phyloP scores from a whole-genome alignment of 1,284 basidiomycete species.

The Amylostereum areolatum region DNA sequence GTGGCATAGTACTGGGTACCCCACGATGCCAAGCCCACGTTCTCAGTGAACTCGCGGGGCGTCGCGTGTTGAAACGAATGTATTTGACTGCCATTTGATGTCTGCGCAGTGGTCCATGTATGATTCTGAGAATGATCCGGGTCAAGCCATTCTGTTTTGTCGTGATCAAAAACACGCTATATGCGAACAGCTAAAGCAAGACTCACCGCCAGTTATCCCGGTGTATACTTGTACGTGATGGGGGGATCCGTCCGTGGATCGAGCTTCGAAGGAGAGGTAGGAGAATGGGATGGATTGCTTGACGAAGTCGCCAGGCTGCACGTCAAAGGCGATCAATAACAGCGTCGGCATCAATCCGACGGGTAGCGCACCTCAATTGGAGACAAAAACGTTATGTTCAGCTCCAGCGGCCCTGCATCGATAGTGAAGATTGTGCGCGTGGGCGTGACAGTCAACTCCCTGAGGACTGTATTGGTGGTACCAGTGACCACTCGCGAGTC shows the following conservation, averaged over 20 bases:
- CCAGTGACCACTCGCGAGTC: not conserved
- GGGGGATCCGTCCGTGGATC: conserved; percentile 25
- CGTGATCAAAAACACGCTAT: no score
- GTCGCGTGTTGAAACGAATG: conserved; percentile 4
- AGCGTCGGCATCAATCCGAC: not conserved
- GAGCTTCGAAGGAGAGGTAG: conserved; percentile 31
- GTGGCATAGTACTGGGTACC: conserved; percentile 12
- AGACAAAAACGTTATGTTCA: not conserved
- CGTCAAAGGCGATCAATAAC: not conserved
- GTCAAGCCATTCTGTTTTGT: conserved; percentile 12
- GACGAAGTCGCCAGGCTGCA: conserved; percentile 17
- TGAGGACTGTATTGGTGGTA: not conserved
- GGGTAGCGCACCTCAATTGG: not conserved
- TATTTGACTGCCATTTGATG: not conserved
- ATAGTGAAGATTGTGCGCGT: not conserved
- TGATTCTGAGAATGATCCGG: conserved; percentile 3
- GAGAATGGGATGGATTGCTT: conserved; percentile 35
- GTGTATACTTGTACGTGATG: conserved; percentile 33
- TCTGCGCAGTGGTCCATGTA: not conserved
- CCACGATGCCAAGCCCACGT: conserved; percentile 9
- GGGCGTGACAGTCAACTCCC: not conserved
- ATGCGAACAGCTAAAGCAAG: not conserved
- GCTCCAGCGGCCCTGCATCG: not conserved
- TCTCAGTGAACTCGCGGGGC: conserved; percentile 5
- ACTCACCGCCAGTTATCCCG: conserved; percentile 23